Evolutionary conservation across 2,329 filamentous ascomycete species (phyloP), one percentile per base, ranked within the genome.

Genomic region (Nannizzia gypsea): DNA sequence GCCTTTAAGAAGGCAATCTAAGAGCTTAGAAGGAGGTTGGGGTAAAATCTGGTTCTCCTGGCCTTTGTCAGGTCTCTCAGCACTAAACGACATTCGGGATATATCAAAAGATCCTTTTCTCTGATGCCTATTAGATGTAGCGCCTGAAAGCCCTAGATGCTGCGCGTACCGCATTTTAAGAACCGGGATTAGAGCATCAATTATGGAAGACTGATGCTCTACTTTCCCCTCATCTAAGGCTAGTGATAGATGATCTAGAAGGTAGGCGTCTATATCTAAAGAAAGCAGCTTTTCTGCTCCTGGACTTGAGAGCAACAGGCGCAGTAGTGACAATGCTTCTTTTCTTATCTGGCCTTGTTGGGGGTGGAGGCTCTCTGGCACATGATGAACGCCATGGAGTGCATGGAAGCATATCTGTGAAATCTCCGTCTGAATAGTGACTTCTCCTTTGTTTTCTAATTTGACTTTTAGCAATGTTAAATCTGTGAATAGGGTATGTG

Each of bases 1-100:
- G 0, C 90, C 93, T 52, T 85, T 83, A 62, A 90, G 85, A 11
- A 99, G 79, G 68, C 89, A 95, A 63, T 88, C 80, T n/a, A 99
- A 74, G 38, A 85, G 77, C 15, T 88, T 84, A 2, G 85, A 81
- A 15, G 75, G 58, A 6, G 62, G 62, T 17, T 59, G 78, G 13
- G 88, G 84, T 40, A 61, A 73, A 26, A 70, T 73, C 55, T 73
- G 71, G 54, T 74, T 64, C 9, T 69, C 64, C 4, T 64, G 64
- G 15, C 68, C 64, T 56, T 72, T 75, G 44, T 80, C 75, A 48
- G 67, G 67, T 57, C 72, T 73, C 34, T 79, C 77, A 31, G 71
- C 73, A n/a, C 68, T 73, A 31, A 78, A 69, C n/a, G 77, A 79
- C 44, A 76, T 64, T 34, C 77, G 70, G 3, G 76, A 75, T 44